phyloP scores from a whole-genome alignment of 345 rosid genomes.

The Heritiera fomes region DNA sequence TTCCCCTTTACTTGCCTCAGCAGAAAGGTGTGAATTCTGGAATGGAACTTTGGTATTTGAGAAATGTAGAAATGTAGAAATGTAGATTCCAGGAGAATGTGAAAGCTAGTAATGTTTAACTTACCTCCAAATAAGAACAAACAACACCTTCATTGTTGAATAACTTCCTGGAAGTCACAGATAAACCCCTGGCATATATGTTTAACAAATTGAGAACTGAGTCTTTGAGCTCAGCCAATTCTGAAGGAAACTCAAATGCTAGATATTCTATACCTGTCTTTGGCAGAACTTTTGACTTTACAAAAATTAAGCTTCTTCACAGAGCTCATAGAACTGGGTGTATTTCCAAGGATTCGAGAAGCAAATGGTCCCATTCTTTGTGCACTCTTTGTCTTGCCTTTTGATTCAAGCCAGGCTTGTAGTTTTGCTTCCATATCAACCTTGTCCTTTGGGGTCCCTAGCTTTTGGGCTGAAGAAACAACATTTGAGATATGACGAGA shows the following conservation, averaged over 20 bases:
- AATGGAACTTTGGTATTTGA: constrained; percentile 16
- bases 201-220: constrained; percentile 3
- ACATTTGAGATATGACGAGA: constrained; percentile 74
- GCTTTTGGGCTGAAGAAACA: constrained; percentile 49
- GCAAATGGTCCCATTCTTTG: constrained; percentile 42
- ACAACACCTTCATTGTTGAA: constrained; percentile 41
- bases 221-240: neutral
- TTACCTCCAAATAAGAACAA: constrained; percentile 47
- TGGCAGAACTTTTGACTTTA: constrained; percentile 42
- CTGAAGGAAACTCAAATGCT: neutral
- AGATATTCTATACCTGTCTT: constrained; percentile 41
- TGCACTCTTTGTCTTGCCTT: constrained; percentile 74
- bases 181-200: constrained; percentile 45
- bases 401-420: constrained; percentile 84
- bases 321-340: constrained; percentile 37
- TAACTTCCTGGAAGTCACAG: constrained; percentile 46
- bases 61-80: neutral
- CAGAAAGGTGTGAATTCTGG: constrained; percentile 37
- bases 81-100: neutral
- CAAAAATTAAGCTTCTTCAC: constrained; percentile 50
- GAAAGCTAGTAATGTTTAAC: constrained; percentile 11
- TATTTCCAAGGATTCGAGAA: constrained; percentile 47
- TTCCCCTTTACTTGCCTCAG: constrained; percentile 32
- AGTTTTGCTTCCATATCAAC: constrained; percentile 85
- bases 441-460: constrained; percentile 59